Evolutionary conservation across 768 basidiomycete genomes (phyloP), one percentile per base, ranked within the genome.

Genomic region (Tricholoma saponaceum): DNA sequence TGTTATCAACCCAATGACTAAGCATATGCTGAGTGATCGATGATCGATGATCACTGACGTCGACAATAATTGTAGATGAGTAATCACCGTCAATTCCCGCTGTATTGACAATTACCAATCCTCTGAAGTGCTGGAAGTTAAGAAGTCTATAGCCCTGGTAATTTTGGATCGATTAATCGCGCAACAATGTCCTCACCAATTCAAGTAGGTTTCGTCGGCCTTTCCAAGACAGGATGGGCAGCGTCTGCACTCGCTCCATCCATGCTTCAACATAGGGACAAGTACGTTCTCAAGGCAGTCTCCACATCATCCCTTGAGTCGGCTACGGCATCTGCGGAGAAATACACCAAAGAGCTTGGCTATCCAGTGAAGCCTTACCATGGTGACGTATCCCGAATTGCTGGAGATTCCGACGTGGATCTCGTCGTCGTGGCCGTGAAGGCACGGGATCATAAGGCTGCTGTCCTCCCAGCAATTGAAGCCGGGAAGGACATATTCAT

Each of bases 401-500:
- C 73, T 0, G 56, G 58, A 3, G 75, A 78, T 52, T 66, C 71
- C 0, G 67, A 76, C 22, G 69, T 78, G 23, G 74, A 75, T 55
- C 55, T 77, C 20, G 69, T 78, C 26, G 70, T 64, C 0, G 70
- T 76, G 1, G 52, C 71, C 13, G 72, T 79, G 20, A 72, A 69
- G 53, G 64, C 69, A 12, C 61, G 62, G 8, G 14, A 51, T 1
- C 76, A 77, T 60, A 69, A 66, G 32, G 62, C 64, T 1, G 63
- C 67, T 1, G 62, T 69, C 6, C n/a, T 69, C 39, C 70, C 73
- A 14, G 70, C 65, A 4, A 70, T 78, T 39, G 70, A 67, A 22
- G 70, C 71, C 26, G 72, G 72, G 25, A 79, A 77, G 60, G 59
- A 71, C 39, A 57, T 76, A 30, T 77, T 76, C 53, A 54, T 76